Percentiles rank a stretch among this genome's conserved stretches.
Evolutionary conservation across 2,329 filamentous ascomycete species (phyloP).

Genomic region (Penicillium sp.): DNA sequence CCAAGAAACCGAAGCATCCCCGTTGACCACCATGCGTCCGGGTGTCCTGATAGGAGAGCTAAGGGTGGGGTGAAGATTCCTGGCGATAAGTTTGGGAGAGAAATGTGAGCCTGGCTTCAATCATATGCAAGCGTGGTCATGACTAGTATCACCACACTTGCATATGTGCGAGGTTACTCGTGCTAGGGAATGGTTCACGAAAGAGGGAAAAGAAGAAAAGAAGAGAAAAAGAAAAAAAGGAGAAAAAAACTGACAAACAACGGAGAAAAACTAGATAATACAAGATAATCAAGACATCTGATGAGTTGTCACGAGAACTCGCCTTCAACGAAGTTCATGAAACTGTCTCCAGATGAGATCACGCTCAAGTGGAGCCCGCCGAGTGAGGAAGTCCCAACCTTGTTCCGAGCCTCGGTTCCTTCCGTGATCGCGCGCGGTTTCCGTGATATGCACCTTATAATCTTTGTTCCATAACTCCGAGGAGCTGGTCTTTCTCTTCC

Average conservation of each 20-base stretch:
- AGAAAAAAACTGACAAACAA: background rate
- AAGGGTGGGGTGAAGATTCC: background rate
- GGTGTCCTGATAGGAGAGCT: background rate
- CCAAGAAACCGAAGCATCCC: background rate
- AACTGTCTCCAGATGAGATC: too few relatives aligned
- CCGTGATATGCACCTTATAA: background rate
- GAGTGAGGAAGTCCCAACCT: conserved; percentile 15
- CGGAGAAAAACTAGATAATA: too few relatives aligned
- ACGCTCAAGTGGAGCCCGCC: conserved; percentile 4
- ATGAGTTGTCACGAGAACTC: too few relatives aligned
- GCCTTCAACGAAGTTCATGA: background rate
- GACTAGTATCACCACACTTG: background rate
- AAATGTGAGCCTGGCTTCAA: background rate
- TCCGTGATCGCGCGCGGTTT: conserved; percentile 11
- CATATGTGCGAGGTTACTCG: background rate
- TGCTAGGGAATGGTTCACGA: background rate
- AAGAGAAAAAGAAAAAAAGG: background rate
- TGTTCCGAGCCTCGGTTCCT: conserved; percentile 32
- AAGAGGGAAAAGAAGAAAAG: background rate
- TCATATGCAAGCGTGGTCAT: background rate
- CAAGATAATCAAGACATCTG: too few relatives aligned
- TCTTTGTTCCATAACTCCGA: background rate
- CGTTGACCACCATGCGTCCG: background rate
- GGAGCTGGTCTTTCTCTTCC: conserved; percentile 6
- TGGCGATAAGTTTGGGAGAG: background rate